Evolutionary conservation across 83 land plant species (phyloP), one percentile per base, ranked within the genome.

Genomic region (Thuja plicata): DNA sequence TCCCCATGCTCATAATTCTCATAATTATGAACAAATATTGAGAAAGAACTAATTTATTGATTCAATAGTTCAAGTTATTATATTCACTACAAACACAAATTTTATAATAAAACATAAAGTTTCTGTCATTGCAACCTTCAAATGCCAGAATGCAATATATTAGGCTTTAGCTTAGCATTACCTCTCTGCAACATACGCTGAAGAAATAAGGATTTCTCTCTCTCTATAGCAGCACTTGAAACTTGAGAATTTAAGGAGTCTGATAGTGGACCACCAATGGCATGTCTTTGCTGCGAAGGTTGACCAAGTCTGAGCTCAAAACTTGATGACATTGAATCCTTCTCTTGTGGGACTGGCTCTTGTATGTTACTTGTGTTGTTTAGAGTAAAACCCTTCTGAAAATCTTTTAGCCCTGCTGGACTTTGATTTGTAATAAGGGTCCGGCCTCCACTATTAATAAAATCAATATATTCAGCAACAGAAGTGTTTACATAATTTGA

Each of bases 251-350:
- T 84, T 32, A 91, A 52, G 34, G 91, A 37, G 12, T 89, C 40
- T 66, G 89, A 55, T 83, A 89, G 73, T 40, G 90, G 84, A 52
- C 90, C 86, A 84, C 90, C 91, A 30, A 87, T 54, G 13, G 91
- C 84, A 9, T 88, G 90, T 81, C 89, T 76, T 52, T 92, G 93
- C 89, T 93, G 93, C 84, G 94, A 91, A 87, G 97, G 98, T 74
- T 95, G 97, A 78, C 98, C 96, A 87, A 96, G 95, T 88, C 92
- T 94, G 87, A 96, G 89, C 87, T 96, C 97, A 90, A 93, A 91
- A 74, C 92, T 92, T 66, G 98, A 96, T 15, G 93, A 82, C 85
- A 66, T 48, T 60, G 82, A 90, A 87, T 91, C 92, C 38, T 85
- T 76, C 60, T 92, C 89, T 40, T 52, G 21, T 76, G 73, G 37